phyloP scores from a whole-genome alignment of 108 stramenopile genomes.

The Chaetoceros tenuissimus region DNA sequence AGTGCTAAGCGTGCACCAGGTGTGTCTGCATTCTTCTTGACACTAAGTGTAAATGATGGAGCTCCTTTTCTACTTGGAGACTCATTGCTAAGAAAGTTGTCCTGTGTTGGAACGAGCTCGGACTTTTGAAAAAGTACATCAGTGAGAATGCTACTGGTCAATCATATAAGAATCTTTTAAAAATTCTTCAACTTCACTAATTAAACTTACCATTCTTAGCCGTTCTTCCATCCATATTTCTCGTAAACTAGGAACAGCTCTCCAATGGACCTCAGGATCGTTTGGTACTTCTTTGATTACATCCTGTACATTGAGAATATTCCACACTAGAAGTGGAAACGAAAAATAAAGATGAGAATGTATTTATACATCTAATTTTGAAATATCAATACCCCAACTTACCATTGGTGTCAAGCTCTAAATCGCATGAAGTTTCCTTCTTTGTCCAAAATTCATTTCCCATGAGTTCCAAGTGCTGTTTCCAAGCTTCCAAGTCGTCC shows the following conservation, averaged over 20 bases:
- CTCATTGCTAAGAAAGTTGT: slow-evolving; percentile 58
- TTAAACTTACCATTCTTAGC: slow-evolving; percentile 61
- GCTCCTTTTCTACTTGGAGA: background rate
- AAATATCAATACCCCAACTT: background rate
- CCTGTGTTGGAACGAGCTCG: slow-evolving; percentile 42
- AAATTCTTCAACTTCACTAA: no score
- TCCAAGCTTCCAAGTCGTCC: background rate
- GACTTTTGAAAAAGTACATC: no score
- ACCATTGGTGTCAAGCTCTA: slow-evolving; percentile 70
- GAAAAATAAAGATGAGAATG: background rate
- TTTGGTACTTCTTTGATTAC: slow-evolving; percentile 53
- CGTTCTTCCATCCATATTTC: slow-evolving; percentile 84
- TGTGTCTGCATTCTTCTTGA: slow-evolving; percentile 47
- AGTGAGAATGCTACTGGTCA: no score
- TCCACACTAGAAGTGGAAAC: slow-evolving; percentile 3
- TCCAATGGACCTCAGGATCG: slow-evolving; percentile 61
- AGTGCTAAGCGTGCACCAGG: slow-evolving; percentile 58
- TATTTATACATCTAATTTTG: background rate
- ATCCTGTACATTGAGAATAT: slow-evolving; percentile 53
- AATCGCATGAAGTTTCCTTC: slow-evolving; percentile 62
- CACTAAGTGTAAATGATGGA: slow-evolving; percentile 59
- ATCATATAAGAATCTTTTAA: no score
- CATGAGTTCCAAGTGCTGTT: background rate
- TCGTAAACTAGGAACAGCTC: slow-evolving; percentile 78
- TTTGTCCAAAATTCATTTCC: background rate